These are phyloP conservation scores for Boletus barrowsii DNA, from an alignment of 768 basidiomycete genomes.

Conservation along the genomic window DNA sequence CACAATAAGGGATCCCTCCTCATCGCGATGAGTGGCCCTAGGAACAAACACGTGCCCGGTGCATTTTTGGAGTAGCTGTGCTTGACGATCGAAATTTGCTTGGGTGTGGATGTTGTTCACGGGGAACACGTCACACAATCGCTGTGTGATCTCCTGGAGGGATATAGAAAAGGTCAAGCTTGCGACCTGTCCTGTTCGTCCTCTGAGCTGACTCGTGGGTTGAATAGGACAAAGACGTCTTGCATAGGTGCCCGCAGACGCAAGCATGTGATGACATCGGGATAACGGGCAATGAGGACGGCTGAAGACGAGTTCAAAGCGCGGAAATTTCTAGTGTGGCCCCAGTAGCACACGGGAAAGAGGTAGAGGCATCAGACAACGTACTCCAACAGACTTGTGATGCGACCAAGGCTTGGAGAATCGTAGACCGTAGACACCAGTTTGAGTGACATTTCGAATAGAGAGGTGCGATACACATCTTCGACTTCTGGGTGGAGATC, in stretches of 20 bases:
- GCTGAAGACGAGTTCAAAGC: slow-evolving; percentile 22
- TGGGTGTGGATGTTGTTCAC: slow-evolving; percentile 40
- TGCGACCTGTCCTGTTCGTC: slow-evolving; percentile 47
- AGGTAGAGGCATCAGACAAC: neutral
- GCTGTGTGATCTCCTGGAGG: slow-evolving; percentile 37
- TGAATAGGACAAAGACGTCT: slow-evolving; percentile 55
- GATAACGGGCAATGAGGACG: slow-evolving; percentile 55
- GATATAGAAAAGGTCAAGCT: slow-evolving; percentile 52
- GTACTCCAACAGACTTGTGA: slow-evolving; percentile 25
- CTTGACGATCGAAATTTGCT: slow-evolving; percentile 48
- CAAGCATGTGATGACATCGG: slow-evolving; percentile 55
- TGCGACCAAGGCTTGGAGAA: slow-evolving; percentile 32
- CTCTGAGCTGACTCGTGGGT: slow-evolving; percentile 52
- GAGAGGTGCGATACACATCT: slow-evolving; percentile 43
- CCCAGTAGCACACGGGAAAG: neutral
- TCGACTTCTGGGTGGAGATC: slow-evolving; percentile 48
- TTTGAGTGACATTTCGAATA: slow-evolving; percentile 43
- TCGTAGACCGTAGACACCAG: slow-evolving; percentile 35
- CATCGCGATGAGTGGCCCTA: slow-evolving; percentile 18
- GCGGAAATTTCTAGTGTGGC: slow-evolving; percentile 22
- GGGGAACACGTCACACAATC: slow-evolving; percentile 43
- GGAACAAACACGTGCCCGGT: slow-evolving; percentile 53
- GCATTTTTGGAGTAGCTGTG: slow-evolving; percentile 51
- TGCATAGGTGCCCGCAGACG: slow-evolving; percentile 22
- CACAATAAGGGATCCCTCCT: slow-evolving; percentile 39